phyloP scores from a whole-genome alignment of 2,329 filamentous ascomycete genomes.

The Aureobasidium namibiae region DNA sequence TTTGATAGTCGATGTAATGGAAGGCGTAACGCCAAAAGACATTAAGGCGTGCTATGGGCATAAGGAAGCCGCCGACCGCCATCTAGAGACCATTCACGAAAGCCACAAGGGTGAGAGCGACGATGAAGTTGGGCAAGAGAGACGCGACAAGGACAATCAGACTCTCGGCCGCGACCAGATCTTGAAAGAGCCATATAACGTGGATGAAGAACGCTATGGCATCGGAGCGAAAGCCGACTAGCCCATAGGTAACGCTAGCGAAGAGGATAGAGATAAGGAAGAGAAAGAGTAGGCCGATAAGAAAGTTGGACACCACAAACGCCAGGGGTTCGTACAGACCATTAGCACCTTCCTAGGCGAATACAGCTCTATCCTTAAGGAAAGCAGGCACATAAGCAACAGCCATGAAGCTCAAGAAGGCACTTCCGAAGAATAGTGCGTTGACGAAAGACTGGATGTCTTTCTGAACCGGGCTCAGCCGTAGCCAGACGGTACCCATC shows the following conservation, averaged over 20 bases:
- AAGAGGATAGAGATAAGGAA: slow-evolving; percentile 70
- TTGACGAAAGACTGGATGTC: slow-evolving; percentile 74
- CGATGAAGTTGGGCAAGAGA: slow-evolving; percentile 68
- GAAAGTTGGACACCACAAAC: slow-evolving; percentile 68
- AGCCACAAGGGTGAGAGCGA: slow-evolving; percentile 66
- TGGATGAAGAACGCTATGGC: slow-evolving; percentile 63
- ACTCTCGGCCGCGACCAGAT: slow-evolving; percentile 72
- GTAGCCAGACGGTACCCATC: slow-evolving; percentile 83
- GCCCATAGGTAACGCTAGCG: slow-evolving; percentile 68
- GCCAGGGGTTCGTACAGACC: slow-evolving; percentile 65
- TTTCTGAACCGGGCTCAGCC: slow-evolving; percentile 55
- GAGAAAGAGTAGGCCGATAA: slow-evolving; percentile 71
- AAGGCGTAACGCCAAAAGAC: slow-evolving; percentile 79
- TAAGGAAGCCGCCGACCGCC: slow-evolving; percentile 73
- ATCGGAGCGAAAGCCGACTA: slow-evolving; percentile 62
- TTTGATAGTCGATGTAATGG: slow-evolving; percentile 77
- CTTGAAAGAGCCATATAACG: slow-evolving; percentile 78
- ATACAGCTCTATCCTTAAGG: slow-evolving; percentile 65
- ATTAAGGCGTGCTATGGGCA: slow-evolving; percentile 62
- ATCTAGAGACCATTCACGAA: slow-evolving; percentile 87
- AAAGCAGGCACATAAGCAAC: slow-evolving; percentile 75
- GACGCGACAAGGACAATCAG: slow-evolving; percentile 67
- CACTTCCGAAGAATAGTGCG: slow-evolving; percentile 51
- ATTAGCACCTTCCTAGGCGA: slow-evolving; percentile 68
- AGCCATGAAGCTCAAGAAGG: slow-evolving; percentile 43